These are phyloP conservation scores for Myochromella boudieri DNA, from an alignment of 768 basidiomycete genomes.

Conservation along the genomic window DNA sequence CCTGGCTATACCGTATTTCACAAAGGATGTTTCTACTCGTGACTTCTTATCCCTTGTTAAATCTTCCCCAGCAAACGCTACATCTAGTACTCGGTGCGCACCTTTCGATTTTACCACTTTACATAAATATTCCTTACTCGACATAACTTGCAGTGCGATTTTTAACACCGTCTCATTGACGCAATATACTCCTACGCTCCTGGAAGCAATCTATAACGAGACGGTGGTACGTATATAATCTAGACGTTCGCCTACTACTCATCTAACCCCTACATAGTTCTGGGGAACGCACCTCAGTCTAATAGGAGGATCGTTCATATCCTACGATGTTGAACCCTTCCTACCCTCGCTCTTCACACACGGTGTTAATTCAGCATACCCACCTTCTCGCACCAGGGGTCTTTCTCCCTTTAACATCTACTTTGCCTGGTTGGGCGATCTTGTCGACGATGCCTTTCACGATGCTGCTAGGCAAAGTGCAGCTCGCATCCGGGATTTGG, in stretches of 20 bases:
- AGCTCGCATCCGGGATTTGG: constrained; percentile 37
- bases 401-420: constrained; percentile 48
- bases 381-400: constrained; percentile 34
- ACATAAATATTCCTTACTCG: background rate
- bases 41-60: constrained; percentile 41
- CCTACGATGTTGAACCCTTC: constrained; percentile 55
- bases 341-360: constrained; percentile 39
- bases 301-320: constrained; percentile 31
- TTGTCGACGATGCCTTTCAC: constrained; percentile 39
- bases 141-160: constrained; percentile 20
- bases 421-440: constrained; percentile 41
- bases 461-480: constrained; percentile 38
- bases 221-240: constrained; percentile 28
- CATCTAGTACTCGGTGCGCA: constrained; percentile 24
- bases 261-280: constrained; percentile 29
- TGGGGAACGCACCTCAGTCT: constrained; percentile 37
- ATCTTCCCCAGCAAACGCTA: constrained; percentile 33
- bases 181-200: constrained; percentile 31
- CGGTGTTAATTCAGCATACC: constrained; percentile 44
- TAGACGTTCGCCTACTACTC: background rate
- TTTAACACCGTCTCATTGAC: constrained; percentile 45
- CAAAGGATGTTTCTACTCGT: constrained; percentile 37
- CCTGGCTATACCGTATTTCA: constrained; percentile 40
- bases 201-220: constrained; percentile 45
- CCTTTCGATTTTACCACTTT: no score